Evolutionary conservation across 148 eudicot genomes (phyloP).

Genomic region (Limonium bicolor): DNA sequence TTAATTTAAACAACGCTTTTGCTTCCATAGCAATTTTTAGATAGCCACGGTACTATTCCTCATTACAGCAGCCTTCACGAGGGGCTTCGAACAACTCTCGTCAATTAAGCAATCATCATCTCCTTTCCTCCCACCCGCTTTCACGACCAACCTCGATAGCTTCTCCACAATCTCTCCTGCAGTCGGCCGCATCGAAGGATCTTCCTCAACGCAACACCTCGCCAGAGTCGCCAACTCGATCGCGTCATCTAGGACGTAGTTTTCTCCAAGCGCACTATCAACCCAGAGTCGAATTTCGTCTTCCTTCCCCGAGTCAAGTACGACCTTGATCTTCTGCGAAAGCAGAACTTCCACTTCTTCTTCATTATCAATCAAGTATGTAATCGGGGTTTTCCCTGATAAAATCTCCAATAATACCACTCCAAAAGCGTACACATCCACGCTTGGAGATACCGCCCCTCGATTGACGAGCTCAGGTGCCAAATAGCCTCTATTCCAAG

Average conservation of each 20-base stretch:
- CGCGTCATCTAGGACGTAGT: conserved; percentile 47
- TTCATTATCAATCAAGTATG: background rate
- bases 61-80: conserved; percentile 19
- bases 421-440: conserved; percentile 57
- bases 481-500: conserved; percentile 52
- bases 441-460: conserved; percentile 23
- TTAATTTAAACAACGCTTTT: too few species aligned
- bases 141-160: conserved; percentile 49
- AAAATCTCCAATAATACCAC: conserved; percentile 61
- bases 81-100: conserved; percentile 27
- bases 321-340: conserved; percentile 24
- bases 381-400: conserved; percentile 46
- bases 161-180: conserved; percentile 70
- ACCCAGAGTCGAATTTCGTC: conserved; percentile 60
- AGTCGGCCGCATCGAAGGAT: conserved; percentile 40
- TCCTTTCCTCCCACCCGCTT: conserved; percentile 23
- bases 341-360: conserved; percentile 16
- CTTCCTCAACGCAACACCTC: conserved; percentile 48
- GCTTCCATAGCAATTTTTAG: too few species aligned
- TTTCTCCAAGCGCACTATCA: conserved; percentile 55
- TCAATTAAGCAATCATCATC: conserved; percentile 4
- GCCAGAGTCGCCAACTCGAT: conserved; percentile 47
- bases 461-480: conserved; percentile 44
- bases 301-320: conserved; percentile 28
- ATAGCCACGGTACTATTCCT: too few species aligned